Evolutionary conservation across 257 asterid species (phyloP).

Genomic region (Ocimum tenuiflorum): DNA sequence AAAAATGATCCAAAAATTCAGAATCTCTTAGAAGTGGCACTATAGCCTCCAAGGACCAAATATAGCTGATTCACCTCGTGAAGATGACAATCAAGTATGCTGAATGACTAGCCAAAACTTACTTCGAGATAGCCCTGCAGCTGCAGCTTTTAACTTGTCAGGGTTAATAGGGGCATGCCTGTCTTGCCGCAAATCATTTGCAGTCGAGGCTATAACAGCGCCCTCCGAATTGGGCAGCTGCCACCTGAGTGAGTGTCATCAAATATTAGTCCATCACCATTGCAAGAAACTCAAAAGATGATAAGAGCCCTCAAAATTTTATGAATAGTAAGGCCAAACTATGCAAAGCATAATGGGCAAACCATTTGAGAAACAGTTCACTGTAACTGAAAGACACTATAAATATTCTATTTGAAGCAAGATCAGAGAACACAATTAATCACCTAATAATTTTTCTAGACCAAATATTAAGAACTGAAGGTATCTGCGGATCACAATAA

Average conservation of each 20-base stretch:
- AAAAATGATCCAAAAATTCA: not conserved
- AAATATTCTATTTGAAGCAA: not conserved
- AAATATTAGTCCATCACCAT: not conserved
- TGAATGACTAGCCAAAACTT: slow-evolving; percentile 16
- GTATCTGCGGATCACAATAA: not conserved
- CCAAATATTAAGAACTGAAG: not conserved
- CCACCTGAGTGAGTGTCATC: slow-evolving; percentile 59
- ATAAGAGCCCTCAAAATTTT: not conserved
- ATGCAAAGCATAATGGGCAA: not conserved
- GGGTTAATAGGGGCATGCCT: slow-evolving; percentile 48
- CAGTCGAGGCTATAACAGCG: slow-evolving; percentile 68
- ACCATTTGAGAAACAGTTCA: not conserved
- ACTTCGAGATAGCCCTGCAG: slow-evolving; percentile 73
- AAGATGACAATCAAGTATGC: not conserved
- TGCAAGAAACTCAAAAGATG: not conserved
- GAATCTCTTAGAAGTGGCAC: not conserved
- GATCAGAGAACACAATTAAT: not conserved
- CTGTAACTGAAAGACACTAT: not conserved
- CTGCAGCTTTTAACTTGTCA: slow-evolving; percentile 74
- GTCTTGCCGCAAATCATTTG: slow-evolving; percentile 67
- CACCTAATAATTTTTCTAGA: not conserved
- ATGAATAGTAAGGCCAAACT: not conserved
- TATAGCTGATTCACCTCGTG: not conserved
- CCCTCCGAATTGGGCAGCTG: slow-evolving; percentile 59
- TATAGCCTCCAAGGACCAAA: not conserved